Conservation (phyloP, 257 asterid genomes). For the Misopates orontium region DNA sequence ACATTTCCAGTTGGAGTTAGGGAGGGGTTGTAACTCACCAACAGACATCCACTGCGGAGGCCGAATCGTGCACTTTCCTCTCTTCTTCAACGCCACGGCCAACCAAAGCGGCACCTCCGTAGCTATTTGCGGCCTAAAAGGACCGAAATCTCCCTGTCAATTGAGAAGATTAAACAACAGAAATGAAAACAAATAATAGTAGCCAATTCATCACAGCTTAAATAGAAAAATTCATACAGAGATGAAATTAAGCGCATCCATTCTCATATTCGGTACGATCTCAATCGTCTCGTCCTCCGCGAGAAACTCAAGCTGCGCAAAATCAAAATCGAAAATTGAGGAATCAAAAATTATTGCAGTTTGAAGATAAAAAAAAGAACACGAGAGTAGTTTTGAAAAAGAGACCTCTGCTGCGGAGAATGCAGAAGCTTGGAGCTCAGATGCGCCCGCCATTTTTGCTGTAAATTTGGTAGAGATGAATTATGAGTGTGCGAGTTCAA, state of each 20-base stretch:
- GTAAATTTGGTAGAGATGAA: too few species aligned
- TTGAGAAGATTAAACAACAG: conserved; percentile 16
- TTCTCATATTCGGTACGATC: conserved; percentile 78
- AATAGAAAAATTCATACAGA: conserved; percentile 42
- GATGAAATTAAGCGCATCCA: conserved; percentile 84
- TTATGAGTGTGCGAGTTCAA: too few species aligned
- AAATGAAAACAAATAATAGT: background rate
- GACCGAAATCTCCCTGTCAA: conserved; percentile 88
- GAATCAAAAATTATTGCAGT: background rate
- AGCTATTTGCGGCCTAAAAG: conserved; percentile 71
- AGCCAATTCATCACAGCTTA: conserved; percentile 6
- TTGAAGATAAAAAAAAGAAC: background rate
- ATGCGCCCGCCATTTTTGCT: conserved; percentile 51
- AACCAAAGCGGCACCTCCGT: conserved; percentile 87
- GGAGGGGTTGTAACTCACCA: conserved; percentile 47
- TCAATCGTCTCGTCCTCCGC: conserved; percentile 88
- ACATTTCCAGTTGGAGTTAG: background rate
- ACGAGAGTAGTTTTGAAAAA: background rate
- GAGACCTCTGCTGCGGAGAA: conserved; percentile 86
- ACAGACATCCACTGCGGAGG: conserved; percentile 91
- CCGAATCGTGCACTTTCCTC: conserved; percentile 89
- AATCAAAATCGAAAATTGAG: conserved; percentile 19
- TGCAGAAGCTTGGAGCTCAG: conserved; percentile 55
- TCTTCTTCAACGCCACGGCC: conserved; percentile 88
- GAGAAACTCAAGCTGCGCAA: conserved; percentile 84